A percentile compares a stretch with the other conserved stretches of the same genome.
These are phyloP conservation scores for Cenchrus purpureus DNA, from an alignment of 176 grass and related monocot species.

Conservation along the genomic window DNA sequence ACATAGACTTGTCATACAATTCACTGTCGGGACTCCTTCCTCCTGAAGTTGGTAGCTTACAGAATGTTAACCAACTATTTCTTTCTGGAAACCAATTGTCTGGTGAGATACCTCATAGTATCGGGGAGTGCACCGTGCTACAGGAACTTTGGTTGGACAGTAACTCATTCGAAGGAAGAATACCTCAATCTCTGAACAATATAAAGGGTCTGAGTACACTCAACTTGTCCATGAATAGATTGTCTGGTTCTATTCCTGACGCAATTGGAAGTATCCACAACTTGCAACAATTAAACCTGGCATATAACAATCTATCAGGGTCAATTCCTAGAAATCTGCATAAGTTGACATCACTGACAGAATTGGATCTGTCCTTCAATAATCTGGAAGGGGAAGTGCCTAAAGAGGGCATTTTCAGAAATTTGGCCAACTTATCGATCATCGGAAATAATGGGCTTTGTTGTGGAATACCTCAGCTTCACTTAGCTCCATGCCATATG, in stretches of 20 bases:
- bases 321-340: conserved; percentile 22
- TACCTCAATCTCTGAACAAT: conserved; percentile 6
- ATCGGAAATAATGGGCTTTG: conserved; percentile 36
- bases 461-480: conserved; percentile 35
- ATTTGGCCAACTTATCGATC: conserved; percentile 23
- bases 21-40: not conserved
- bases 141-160: too few species aligned
- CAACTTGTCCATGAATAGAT: conserved; percentile 9
- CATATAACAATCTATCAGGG: conserved; percentile 43
- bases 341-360: not conserved
- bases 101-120: not conserved
- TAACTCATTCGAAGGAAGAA: conserved; percentile 35
- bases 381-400: conserved; percentile 46
- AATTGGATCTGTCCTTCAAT: conserved; percentile 46
- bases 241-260: conserved; percentile 6
- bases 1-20: not conserved
- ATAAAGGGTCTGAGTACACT: conserved; percentile 16
- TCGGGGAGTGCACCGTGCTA: too few species aligned
- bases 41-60: not conserved
- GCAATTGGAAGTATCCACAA: not conserved
- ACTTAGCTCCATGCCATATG: conserved; percentile 6
- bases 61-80: not conserved
- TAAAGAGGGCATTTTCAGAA: conserved; percentile 37
- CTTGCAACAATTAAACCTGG: not conserved
- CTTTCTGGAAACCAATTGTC: not conserved